Evolutionary conservation across 75 land plant species (phyloP), one percentile per base, ranked within the genome.

Genomic region (Pinus taeda): DNA sequence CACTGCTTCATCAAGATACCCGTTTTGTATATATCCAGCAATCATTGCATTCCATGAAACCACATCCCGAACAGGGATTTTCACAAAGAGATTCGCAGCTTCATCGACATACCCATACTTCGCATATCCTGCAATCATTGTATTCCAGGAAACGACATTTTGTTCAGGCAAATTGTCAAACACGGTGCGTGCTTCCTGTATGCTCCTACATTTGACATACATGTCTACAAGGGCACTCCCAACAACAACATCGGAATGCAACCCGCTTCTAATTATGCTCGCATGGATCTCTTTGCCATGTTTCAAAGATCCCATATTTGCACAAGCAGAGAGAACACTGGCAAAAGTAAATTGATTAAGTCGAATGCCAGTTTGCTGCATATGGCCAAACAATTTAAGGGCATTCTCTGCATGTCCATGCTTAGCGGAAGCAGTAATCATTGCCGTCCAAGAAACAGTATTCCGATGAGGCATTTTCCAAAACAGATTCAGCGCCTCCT

Each of bases 71-170:
- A 73, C 39, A 60, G 75, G 75, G 20, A 82, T 78, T 56, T 73
- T 33, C n/a, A 6, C 8, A 22, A 82, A 82, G 33, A 82, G 57
- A 37, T 24, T 13, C 56, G 42, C 55, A 61, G 75, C 74, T 6
- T 59, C 74, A 58, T 30, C 33, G n/a, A 73, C 24, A 74, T 77
- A 71, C 60, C 74, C 74, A 79, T 59, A 58, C 15, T 75, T 22
- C 3, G 88, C 79, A 86, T 81, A 90, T 53, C 84, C 84, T 77
- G 83, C 80, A 59, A 89, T 91, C 79, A 89, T 24, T 4, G 66
- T 62, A 76, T 83, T 89, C 85, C 89, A 91, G 15, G 87, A 81
- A 22, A 90, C 86, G 74, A 74, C 64, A 45, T 90, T 87, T 63
- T 59, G 74, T 1, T 15, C 15, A 79, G 75, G 72, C 85, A 86